phyloP scores from a whole-genome alignment of 2,329 filamentous ascomycete species.

The Aspergillus piperis region DNA sequence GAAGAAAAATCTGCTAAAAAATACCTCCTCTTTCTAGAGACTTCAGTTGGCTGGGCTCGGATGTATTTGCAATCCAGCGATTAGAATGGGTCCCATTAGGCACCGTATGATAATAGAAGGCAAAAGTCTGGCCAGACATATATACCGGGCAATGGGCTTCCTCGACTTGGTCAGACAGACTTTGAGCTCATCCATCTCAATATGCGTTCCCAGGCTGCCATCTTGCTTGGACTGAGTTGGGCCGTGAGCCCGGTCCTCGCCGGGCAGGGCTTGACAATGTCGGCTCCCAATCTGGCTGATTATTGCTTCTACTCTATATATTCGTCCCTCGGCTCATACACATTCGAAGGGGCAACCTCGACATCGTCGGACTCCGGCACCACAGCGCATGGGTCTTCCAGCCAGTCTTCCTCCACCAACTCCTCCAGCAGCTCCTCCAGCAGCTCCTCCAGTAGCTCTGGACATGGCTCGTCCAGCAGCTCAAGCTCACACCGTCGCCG shows the following conservation, averaged over 20 bases:
- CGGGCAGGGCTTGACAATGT: not conserved
- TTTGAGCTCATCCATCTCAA: not conserved
- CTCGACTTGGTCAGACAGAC: not conserved
- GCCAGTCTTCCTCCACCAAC: not conserved
- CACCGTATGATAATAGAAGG: not conserved
- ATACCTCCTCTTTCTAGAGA: not conserved
- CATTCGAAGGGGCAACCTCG: not conserved
- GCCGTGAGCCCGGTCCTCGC: not conserved
- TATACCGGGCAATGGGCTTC: not conserved
- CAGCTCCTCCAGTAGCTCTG: not conserved
- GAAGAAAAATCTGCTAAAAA: not conserved
- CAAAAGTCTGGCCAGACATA: not conserved
- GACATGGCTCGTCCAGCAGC: not conserved
- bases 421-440: not conserved
- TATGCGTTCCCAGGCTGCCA: not conserved
- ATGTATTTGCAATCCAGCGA: not conserved
- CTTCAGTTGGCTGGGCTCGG: not conserved
- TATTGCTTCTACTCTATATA: slow-evolving; percentile 6
- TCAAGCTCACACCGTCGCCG: not conserved
- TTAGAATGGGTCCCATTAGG: not conserved
- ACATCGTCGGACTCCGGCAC: not conserved
- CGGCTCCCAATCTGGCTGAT: slow-evolving; percentile 1
- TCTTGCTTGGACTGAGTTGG: slow-evolving; percentile 1
- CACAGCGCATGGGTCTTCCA: not conserved
- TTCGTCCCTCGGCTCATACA: not conserved